These are phyloP conservation scores for Candida khao-thaluensis DNA, from an alignment of 805 yeast genomes.

Conservation along the genomic window DNA sequence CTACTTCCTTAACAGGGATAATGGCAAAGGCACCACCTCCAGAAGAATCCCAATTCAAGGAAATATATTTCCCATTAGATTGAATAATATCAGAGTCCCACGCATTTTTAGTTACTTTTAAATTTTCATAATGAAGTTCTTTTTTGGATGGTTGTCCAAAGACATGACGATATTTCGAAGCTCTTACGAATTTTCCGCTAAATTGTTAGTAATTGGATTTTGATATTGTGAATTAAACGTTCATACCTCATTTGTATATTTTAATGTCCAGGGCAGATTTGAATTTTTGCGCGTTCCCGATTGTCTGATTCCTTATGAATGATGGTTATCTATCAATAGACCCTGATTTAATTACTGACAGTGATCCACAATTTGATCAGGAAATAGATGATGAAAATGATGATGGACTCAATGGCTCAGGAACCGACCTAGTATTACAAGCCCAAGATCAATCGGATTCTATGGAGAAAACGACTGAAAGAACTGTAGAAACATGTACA, in stretches of 20 bases:
- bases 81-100: constrained; percentile 93
- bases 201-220: constrained; percentile 3
- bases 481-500: constrained; percentile 8
- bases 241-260: constrained; percentile 6
- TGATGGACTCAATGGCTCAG: too few species aligned
- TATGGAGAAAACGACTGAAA: too few species aligned
- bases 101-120: constrained; percentile 83
- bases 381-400: not conserved
- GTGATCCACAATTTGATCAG: not conserved
- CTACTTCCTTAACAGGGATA: constrained; percentile 80
- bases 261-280: not conserved
- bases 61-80: constrained; percentile 79
- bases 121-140: constrained; percentile 71
- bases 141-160: constrained; percentile 80
- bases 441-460: too few species aligned
- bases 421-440: too few species aligned
- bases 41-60: constrained; percentile 90
- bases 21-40: constrained; percentile 99
- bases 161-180: constrained; percentile 95
- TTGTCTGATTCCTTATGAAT: not conserved
- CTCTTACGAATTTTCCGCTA: constrained; percentile 89
- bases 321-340: constrained; percentile 1
- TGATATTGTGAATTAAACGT: too few species aligned
- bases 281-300: constrained; percentile 1
- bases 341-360: not conserved